Conservation (phyloP, 257 asterid species). For the Eucommia ulmoides region DNA sequence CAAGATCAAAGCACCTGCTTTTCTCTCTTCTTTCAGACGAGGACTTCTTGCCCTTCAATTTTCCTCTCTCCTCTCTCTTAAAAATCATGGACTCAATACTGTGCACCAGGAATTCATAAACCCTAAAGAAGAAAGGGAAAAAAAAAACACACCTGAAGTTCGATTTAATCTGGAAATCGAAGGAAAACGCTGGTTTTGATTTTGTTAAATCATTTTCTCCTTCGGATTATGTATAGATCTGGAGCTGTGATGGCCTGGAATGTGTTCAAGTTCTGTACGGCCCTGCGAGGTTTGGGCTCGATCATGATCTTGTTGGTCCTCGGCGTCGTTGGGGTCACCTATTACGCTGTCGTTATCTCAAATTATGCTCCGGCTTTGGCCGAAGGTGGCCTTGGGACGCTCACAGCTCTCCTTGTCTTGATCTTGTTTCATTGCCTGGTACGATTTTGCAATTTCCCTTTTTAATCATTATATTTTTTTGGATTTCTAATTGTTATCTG, state of each 20-base stretch:
- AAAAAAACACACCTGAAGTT: no score
- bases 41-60: no score
- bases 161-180: no score
- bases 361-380: constrained; percentile 75
- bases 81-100: no score
- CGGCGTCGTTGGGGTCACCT: constrained; percentile 86
- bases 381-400: constrained; percentile 61
- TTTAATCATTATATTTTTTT: background rate
- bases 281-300: constrained; percentile 86
- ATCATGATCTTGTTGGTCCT: constrained; percentile 91
- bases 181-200: no score
- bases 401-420: constrained; percentile 50
- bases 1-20: no score
- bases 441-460: constrained; percentile 7
- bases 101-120: no score
- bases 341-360: constrained; percentile 78
- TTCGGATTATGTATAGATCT: constrained; percentile 99
- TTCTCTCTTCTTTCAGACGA: no score
- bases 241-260: constrained; percentile 99
- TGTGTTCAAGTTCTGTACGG: constrained; percentile 94
- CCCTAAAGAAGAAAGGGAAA: no score
- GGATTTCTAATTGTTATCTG: background rate
- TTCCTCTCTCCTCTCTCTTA: no score
- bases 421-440: constrained; percentile 78
- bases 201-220: no score